A percentile compares a stretch with the other conserved stretches of the same genome.
These are phyloP conservation scores for Babesia caballi DNA, from an alignment of 169 alveolate species.

Conservation along the genomic window DNA sequence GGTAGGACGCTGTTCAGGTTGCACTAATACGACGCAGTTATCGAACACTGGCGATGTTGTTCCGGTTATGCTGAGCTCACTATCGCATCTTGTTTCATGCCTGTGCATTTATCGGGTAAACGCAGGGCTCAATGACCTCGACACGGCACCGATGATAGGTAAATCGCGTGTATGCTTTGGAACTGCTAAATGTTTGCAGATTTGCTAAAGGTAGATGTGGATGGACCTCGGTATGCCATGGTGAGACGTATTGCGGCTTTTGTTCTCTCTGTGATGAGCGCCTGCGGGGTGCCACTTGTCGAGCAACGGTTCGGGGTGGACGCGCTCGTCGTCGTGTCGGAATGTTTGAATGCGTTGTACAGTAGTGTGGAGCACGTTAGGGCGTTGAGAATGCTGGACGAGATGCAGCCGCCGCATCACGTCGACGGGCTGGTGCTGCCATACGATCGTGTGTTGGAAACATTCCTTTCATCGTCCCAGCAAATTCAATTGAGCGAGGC, in stretches of 20 bases:
- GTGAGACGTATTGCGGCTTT: neutral
- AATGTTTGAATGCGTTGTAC: neutral
- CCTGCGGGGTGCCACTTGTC: neutral
- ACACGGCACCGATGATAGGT: constrained; percentile 5
- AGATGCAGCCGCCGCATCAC: neutral
- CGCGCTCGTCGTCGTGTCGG: neutral
- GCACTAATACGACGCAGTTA: neutral
- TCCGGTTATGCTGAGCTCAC: neutral
- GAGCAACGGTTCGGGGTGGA: neutral
- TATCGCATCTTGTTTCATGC: neutral
- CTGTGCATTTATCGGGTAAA: neutral
- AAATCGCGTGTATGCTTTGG: neutral
- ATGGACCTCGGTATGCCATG: neutral
- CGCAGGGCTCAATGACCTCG: neutral
- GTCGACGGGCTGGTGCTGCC: neutral
- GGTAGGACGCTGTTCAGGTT: neutral
- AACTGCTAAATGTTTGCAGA: neutral
- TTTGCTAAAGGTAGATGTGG: neutral
- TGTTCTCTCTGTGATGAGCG: neutral
- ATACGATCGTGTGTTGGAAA: neutral
- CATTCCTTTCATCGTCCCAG: neutral
- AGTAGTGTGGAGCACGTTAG: neutral
- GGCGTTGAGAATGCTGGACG: neutral
- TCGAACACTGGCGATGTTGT: neutral
- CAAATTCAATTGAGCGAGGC: neutral